These are phyloP conservation scores for Poronia punctata DNA, from an alignment of 495 filamentous ascomycete genomes.

Conservation along the genomic window DNA sequence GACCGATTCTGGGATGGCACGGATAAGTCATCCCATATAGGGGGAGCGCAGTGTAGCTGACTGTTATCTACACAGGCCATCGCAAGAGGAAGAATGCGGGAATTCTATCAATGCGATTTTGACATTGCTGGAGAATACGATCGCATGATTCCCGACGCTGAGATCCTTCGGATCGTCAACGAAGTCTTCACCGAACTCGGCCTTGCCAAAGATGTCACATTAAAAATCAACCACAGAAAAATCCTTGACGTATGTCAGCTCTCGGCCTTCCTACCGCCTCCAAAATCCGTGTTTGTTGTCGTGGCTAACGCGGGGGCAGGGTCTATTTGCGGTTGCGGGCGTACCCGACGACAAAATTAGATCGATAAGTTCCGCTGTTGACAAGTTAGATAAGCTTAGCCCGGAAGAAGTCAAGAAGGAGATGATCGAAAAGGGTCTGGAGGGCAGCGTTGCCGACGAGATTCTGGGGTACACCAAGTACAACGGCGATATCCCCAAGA, in stretches of 20 bases:
- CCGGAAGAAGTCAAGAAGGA: constrained; percentile 88
- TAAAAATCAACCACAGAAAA: constrained; percentile 94
- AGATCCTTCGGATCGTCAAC: constrained; percentile 73
- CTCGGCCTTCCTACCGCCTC: neutral
- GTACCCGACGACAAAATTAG: constrained; percentile 82
- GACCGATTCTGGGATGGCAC: neutral
- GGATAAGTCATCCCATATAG: neutral
- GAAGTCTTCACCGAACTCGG: constrained; percentile 81
- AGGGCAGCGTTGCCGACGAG: constrained; percentile 65
- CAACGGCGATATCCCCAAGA: constrained; percentile 56
- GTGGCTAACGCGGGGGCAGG: constrained; percentile 24
- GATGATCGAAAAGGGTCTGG: constrained; percentile 88
- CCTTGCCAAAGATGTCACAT: constrained; percentile 62
- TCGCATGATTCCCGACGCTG: constrained; percentile 93
- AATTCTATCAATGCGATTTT: constrained; percentile 98
- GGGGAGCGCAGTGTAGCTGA: neutral
- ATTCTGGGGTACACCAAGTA: constrained; percentile 75
- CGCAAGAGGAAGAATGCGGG: constrained; percentile 84
- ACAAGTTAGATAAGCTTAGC: constrained; percentile 90
- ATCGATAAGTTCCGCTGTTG: constrained; percentile 81
- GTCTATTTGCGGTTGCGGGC: constrained; percentile 83
- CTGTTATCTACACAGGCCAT: constrained; percentile 37
- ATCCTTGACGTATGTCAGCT: constrained; percentile 58
- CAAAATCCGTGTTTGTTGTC: neutral
- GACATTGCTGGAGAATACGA: constrained; percentile 90